Conservation (phyloP, 192 early-diverging fungal genomes). For the Neocallimastix lanati region DNA sequence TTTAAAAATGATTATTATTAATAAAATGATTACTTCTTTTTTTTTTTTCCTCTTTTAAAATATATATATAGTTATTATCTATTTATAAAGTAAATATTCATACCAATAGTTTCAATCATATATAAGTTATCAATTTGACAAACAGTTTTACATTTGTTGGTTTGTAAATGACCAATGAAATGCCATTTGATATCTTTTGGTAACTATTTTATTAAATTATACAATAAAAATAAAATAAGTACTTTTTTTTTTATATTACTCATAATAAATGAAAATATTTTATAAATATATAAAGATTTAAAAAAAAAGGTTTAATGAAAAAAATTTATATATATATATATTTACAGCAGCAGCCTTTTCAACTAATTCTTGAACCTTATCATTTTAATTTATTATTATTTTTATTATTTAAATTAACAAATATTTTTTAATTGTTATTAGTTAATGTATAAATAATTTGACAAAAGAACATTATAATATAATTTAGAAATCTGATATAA, state of each 20-base stretch:
- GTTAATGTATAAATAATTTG: not conserved
- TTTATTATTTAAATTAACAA: not conserved
- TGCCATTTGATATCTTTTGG: slow-evolving; percentile 90
- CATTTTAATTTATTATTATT: not conserved
- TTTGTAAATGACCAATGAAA: slow-evolving; percentile 89
- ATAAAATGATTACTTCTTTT: no score
- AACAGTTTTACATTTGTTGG: slow-evolving; percentile 78
- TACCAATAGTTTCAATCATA: slow-evolving; percentile 75
- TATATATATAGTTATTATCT: not conserved
- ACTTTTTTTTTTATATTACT: no score
- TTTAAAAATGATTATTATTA: no score
- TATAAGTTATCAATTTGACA: slow-evolving; percentile 49
- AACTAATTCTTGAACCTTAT: slow-evolving; percentile 76
- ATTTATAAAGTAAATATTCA: no score
- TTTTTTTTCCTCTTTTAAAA: no score
- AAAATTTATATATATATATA: not conserved
- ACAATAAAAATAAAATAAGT: no score
- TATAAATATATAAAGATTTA: slow-evolving; percentile 3
- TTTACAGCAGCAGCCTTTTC: slow-evolving; percentile 63
- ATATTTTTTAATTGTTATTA: slow-evolving; percentile 15
- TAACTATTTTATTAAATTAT: slow-evolving; percentile 28
- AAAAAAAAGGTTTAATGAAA: no score
- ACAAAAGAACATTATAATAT: no score
- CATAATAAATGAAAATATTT: not conserved
- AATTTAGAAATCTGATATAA: no score